A percentile compares a stretch with the other conserved stretches of the same genome.
Conservation (phyloP, 2,329 filamentous ascomycete genomes). For the Clarireedia sp. region DNA sequence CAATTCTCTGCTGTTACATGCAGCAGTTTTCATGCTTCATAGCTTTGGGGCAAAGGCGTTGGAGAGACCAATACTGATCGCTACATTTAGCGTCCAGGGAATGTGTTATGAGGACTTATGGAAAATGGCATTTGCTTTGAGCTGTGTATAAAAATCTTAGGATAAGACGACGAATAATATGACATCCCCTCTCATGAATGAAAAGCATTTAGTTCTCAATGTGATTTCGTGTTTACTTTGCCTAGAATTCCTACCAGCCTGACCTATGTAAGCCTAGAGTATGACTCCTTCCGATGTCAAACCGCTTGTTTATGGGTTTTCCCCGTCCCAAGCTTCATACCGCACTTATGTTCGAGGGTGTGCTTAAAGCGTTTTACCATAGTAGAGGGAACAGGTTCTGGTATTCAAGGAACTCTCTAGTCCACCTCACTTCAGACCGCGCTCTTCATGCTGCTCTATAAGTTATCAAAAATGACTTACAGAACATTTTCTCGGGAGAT, state of each 20-base stretch:
- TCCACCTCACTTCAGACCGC: too few species aligned
- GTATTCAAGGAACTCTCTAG: too few species aligned
- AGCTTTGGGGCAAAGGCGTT: slow-evolving; percentile 30
- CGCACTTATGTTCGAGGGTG: too few species aligned
- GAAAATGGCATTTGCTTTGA: slow-evolving; percentile 24
- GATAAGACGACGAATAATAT: slow-evolving; percentile 45
- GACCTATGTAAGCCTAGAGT: neutral
- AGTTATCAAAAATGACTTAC: too few species aligned
- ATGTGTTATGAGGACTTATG: slow-evolving; percentile 23
- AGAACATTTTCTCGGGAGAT: too few species aligned
- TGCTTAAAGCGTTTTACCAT: too few species aligned
- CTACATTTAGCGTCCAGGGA: slow-evolving; percentile 22
- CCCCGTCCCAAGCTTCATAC: too few species aligned
- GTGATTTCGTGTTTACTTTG: neutral
- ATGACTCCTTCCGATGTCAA: too few species aligned
- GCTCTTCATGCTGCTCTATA: too few species aligned
- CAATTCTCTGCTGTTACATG: slow-evolving; percentile 30
- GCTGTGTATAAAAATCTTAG: slow-evolving; percentile 32
- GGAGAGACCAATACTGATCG: slow-evolving; percentile 24
- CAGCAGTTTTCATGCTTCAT: slow-evolving; percentile 24
- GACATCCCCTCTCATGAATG: slow-evolving; percentile 49
- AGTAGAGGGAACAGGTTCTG: too few species aligned
- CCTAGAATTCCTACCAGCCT: neutral
- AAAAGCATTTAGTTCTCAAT: slow-evolving; percentile 3
- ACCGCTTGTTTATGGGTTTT: too few species aligned